phyloP scores from a whole-genome alignment of 2,329 filamentous ascomycete species.

The Hypoxylon sp. region DNA sequence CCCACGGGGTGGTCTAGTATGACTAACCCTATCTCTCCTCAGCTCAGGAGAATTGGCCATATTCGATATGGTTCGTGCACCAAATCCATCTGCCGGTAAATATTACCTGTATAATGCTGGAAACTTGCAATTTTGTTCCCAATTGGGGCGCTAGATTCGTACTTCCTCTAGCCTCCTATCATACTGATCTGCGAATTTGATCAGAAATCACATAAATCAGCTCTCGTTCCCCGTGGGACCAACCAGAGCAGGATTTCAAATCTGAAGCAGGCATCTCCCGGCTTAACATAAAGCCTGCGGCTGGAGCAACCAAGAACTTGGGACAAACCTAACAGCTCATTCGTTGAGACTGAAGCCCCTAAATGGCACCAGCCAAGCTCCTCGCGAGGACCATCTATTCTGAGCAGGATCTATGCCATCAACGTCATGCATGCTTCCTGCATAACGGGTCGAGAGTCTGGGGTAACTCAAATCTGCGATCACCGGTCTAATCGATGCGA shows the following conservation, averaged over 20 bases:
- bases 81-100: slow-evolving; percentile 15
- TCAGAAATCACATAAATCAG: slow-evolving; percentile 40
- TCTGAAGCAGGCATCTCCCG: slow-evolving; percentile 28
- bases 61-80: slow-evolving; percentile 34
- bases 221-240: slow-evolving; percentile 26
- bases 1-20: slow-evolving; percentile 3
- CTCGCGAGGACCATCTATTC: slow-evolving; percentile 18
- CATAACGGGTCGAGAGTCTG: slow-evolving; percentile 34
- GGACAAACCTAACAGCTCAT: slow-evolving; percentile 31
- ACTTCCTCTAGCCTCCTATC: slow-evolving; percentile 29
- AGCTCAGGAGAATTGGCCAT: slow-evolving; percentile 18
- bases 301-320: slow-evolving; percentile 22
- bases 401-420: slow-evolving; percentile 34
- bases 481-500: slow-evolving; percentile 23
- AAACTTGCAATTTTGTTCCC: slow-evolving; percentile 21
- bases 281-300: slow-evolving; percentile 10
- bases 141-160: slow-evolving; percentile 31
- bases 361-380: slow-evolving; percentile 21
- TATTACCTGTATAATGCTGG: slow-evolving; percentile 22
- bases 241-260: slow-evolving; percentile 26
- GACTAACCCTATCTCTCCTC: slow-evolving; percentile 10
- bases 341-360: slow-evolving; percentile 33
- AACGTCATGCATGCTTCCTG: slow-evolving; percentile 41
- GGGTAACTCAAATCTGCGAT: slow-evolving; percentile 28
- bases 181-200: slow-evolving; percentile 37